Percentiles rank a stretch among this genome's conserved stretches.
These are phyloP conservation scores for Miscanthus lutarioriparius DNA, from an alignment of 176 grass and related monocot species.

Conservation along the genomic window DNA sequence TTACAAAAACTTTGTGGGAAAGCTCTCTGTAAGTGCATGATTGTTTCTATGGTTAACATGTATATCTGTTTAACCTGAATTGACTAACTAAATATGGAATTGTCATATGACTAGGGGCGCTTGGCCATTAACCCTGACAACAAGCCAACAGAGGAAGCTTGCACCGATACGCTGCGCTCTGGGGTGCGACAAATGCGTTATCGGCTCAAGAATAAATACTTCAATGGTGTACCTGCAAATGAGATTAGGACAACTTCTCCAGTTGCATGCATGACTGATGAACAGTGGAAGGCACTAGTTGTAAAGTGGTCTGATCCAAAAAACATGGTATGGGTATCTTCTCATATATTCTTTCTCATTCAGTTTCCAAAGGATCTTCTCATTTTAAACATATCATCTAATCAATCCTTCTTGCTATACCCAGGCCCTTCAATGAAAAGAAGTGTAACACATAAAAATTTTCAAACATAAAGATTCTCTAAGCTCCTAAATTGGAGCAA, in stretches of 20 bases:
- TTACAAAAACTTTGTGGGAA: neutral
- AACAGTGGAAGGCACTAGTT: neutral
- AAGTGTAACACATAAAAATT: too few species aligned
- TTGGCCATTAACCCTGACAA: neutral
- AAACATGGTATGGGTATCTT: neutral
- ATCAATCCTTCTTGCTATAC: too few species aligned
- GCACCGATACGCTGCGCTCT: neutral
- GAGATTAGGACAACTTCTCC: neutral
- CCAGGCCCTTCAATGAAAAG: too few species aligned
- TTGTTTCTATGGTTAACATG: too few species aligned
- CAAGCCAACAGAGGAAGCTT: neutral
- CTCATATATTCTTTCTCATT: too few species aligned
- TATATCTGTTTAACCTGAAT: neutral
- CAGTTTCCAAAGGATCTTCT: too few species aligned
- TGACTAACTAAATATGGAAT: neutral
- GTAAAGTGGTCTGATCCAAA: neutral
- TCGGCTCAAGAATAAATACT: neutral
- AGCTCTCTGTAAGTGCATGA: neutral
- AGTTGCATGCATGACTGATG: neutral
- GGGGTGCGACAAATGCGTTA: neutral
- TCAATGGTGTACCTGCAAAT: neutral
- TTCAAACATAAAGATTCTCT: too few species aligned
- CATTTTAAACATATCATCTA: too few species aligned
- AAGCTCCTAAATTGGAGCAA: too few species aligned
- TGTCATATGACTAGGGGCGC: neutral